Conservation (phyloP, 192 early-diverging fungal genomes). For the Coemansia sp. region DNA sequence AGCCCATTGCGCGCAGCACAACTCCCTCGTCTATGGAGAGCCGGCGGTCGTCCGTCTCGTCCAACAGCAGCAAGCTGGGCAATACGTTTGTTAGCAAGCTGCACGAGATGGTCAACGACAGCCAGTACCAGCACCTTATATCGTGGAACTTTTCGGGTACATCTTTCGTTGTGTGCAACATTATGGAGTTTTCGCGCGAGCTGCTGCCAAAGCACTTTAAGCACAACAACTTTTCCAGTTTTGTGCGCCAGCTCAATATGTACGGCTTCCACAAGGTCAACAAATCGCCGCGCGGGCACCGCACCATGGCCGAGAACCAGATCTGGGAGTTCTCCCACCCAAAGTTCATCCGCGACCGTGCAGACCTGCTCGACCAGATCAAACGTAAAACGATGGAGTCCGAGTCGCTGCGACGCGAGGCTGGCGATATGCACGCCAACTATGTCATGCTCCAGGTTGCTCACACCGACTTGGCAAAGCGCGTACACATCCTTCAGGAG, state of each 20-base stretch:
- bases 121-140: conserved; percentile 82
- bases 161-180: conserved; percentile 88
- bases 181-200: conserved; percentile 85
- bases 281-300: conserved; percentile 81
- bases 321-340: conserved; percentile 89
- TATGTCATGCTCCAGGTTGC: conserved; percentile 74
- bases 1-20: conserved; percentile 47
- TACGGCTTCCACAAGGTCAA: conserved; percentile 78
- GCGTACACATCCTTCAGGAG: conserved; percentile 70
- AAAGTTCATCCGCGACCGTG: conserved; percentile 72
- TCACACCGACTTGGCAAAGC: conserved; percentile 71
- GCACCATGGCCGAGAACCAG: conserved; percentile 83
- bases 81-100: conserved; percentile 67
- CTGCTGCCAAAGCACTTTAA: conserved; percentile 88
- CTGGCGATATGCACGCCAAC: conserved; percentile 72
- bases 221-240: conserved; percentile 90
- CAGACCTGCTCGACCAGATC: conserved; percentile 84
- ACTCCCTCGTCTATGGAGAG: conserved; percentile 52
- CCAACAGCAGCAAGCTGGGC: conserved; percentile 42
- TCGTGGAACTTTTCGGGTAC: conserved; percentile 85
- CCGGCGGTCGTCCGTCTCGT: conserved; percentile 50
- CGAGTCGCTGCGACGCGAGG: conserved; percentile 67
- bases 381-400: conserved; percentile 89
- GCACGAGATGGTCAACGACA: conserved; percentile 80
- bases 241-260: conserved; percentile 87